phyloP scores from a whole-genome alignment of 495 filamentous ascomycete genomes.

The Neurospora sp. region DNA sequence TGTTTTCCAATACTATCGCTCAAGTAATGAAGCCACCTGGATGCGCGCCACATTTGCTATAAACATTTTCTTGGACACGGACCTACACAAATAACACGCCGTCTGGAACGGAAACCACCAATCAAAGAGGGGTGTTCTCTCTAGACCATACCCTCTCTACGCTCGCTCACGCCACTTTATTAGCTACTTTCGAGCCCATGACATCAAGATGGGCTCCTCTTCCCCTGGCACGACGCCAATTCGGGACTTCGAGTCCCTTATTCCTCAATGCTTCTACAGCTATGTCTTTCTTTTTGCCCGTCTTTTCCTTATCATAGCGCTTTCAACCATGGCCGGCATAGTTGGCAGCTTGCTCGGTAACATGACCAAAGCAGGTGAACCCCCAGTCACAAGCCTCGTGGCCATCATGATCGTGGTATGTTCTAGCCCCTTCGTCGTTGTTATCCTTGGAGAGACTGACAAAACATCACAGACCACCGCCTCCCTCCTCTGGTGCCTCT shows the following conservation, averaged over 20 bases:
- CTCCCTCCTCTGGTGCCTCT: conserved; percentile 63
- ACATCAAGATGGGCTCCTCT: not conserved
- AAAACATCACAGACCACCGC: conserved; percentile 51
- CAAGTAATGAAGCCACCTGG: not conserved
- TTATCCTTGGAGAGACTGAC: conserved; percentile 7
- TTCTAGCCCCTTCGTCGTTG: not conserved
- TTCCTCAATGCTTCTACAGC: not conserved
- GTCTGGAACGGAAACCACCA: not conserved
- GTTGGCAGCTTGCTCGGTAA: conserved; percentile 67
- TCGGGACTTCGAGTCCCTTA: not conserved
- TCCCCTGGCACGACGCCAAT: not conserved
- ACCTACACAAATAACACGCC: not conserved
- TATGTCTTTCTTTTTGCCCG: not conserved
- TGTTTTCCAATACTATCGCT: not conserved
- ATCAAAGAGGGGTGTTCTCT: not conserved
- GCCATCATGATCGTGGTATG: conserved; percentile 69
- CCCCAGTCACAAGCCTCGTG: conserved; percentile 56
- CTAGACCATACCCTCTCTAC: not conserved
- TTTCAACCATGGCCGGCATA: conserved; percentile 63
- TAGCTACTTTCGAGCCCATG: not conserved
- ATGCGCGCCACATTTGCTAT: not conserved
- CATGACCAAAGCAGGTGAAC: conserved; percentile 50
- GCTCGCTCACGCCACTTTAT: not conserved
- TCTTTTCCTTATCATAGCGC: conserved; percentile 25
- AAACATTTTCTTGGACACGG: not conserved